These are phyloP conservation scores for Annulohypoxylon maeteangense DNA, from an alignment of 495 filamentous ascomycete species.

Conservation along the genomic window DNA sequence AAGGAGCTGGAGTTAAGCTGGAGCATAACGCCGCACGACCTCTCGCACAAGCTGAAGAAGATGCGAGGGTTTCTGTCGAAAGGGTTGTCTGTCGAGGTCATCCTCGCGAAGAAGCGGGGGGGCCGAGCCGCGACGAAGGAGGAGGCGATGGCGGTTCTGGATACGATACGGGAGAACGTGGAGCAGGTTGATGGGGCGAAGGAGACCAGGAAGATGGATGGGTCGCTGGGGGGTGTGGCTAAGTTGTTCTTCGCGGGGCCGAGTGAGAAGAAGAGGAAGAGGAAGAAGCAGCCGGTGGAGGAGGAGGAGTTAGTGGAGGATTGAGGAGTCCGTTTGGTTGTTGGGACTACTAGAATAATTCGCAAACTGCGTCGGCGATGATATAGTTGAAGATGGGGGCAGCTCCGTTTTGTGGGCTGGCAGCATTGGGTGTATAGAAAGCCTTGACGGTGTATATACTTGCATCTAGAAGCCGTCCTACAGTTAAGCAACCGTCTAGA, in stretches of 20 bases:
- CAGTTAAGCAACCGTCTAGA: not conserved
- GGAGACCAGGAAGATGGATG: constrained; percentile 55
- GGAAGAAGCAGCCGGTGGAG: not conserved
- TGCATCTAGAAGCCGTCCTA: not conserved
- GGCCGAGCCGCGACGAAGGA: constrained; percentile 47
- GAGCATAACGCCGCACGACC: constrained; percentile 77
- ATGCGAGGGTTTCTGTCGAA: constrained; percentile 70
- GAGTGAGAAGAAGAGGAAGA: constrained; percentile 26
- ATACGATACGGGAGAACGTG: constrained; percentile 45
- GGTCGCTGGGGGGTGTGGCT: constrained; percentile 44
- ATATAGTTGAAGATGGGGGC: not conserved
- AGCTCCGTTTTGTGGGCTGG: not conserved
- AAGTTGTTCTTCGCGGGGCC: constrained; percentile 53
- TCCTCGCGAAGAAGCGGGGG: constrained; percentile 59
- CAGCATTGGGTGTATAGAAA: not conserved
- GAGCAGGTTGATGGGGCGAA: constrained; percentile 47
- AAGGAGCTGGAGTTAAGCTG: constrained; percentile 89
- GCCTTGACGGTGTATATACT: not conserved
- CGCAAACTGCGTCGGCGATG: not conserved
- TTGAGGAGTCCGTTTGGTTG: not conserved
- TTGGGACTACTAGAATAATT: not conserved
- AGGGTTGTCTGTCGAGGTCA: constrained; percentile 70
- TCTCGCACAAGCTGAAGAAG: constrained; percentile 68
- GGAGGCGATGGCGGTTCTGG: constrained; percentile 50
- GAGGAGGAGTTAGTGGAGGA: not conserved